Percentiles rank a stretch among this genome's conserved stretches.
Evolutionary conservation across 2,329 filamentous ascomycete genomes (phyloP).

Genomic region (Pezizomycotina sp.): DNA sequence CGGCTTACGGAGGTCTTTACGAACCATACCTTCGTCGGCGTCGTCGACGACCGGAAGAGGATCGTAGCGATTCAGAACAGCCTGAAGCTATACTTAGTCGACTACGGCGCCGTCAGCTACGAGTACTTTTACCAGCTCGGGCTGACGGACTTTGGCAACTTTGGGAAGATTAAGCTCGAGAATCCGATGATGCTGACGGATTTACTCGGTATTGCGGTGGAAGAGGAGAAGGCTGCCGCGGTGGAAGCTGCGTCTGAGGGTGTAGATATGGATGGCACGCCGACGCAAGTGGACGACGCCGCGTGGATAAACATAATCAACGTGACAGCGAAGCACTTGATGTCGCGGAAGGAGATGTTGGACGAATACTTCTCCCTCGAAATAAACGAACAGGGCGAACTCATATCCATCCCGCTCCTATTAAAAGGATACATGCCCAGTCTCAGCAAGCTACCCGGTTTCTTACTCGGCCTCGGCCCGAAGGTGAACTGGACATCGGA

Average conservation of each 20-base stretch:
- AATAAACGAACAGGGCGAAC: slow-evolving; percentile 58
- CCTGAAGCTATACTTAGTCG: slow-evolving; percentile 78
- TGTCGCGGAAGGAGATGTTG: slow-evolving; percentile 51
- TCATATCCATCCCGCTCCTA: slow-evolving; percentile 66
- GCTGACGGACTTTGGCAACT: slow-evolving; percentile 89
- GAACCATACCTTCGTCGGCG: slow-evolving; percentile 77
- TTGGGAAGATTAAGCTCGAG: slow-evolving; percentile 65
- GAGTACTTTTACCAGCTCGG: slow-evolving; percentile 95
- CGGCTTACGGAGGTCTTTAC: slow-evolving; percentile 76
- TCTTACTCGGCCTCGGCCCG: slow-evolving; percentile 74
- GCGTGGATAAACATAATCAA: slow-evolving; percentile 1
- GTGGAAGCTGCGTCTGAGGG: too few relatives aligned
- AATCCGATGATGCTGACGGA: slow-evolving; percentile 56
- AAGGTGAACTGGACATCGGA: slow-evolving; percentile 73
- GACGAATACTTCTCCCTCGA: slow-evolving; percentile 82
- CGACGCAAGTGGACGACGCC: slow-evolving; percentile 41
- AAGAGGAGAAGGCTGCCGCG: slow-evolving; percentile 44
- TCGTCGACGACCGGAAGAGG: slow-evolving; percentile 73
- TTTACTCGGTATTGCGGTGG: slow-evolving; percentile 55
- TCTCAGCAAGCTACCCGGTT: slow-evolving; percentile 71
- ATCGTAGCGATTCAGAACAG: slow-evolving; percentile 87
- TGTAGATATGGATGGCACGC: slow-evolving; percentile 33
- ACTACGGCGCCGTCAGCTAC: slow-evolving; percentile 65
- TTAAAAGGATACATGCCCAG: slow-evolving; percentile 78
- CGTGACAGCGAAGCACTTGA: not conserved